Evolutionary conservation across 2,329 filamentous ascomycete species (phyloP).

Genomic region (Myriosclerotinia scirpicola): DNA sequence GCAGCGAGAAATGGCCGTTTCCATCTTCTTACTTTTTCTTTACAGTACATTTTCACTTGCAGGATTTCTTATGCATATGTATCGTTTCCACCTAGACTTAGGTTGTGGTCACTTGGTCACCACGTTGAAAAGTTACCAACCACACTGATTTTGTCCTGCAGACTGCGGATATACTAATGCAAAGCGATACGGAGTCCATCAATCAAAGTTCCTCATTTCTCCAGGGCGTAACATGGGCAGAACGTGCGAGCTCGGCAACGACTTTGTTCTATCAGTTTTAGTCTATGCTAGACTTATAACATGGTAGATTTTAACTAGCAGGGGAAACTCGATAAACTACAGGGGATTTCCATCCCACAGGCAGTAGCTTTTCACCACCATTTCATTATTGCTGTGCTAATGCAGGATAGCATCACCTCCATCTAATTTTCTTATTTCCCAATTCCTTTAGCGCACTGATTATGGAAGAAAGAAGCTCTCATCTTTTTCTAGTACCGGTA

Average conservation of each 20-base stretch:
- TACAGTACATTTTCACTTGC: slow-evolving; percentile 11
- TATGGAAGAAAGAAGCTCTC: slow-evolving; percentile 3
- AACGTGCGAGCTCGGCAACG: slow-evolving; percentile 18
- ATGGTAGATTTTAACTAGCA: not conserved
- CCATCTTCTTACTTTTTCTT: slow-evolving; percentile 15
- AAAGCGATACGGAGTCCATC: slow-evolving; percentile 23
- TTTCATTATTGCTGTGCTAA: slow-evolving; percentile 8
- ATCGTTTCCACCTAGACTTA: slow-evolving; percentile 9
- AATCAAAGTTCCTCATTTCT: slow-evolving; percentile 21
- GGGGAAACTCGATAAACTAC: slow-evolving; percentile 17
- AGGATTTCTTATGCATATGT: slow-evolving; percentile 22
- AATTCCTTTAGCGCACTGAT: slow-evolving; percentile 13
- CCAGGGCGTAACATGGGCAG: slow-evolving; percentile 21
- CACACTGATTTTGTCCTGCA: slow-evolving; percentile 25
- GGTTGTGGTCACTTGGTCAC: slow-evolving; percentile 23
- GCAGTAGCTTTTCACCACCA: slow-evolving; percentile 8
- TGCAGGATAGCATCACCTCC: slow-evolving; percentile 20
- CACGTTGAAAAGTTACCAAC: slow-evolving; percentile 25
- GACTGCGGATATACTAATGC: slow-evolving; percentile 25
- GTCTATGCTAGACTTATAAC: slow-evolving; percentile 1
- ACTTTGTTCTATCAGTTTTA: slow-evolving; percentile 15
- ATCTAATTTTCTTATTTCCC: slow-evolving; percentile 1
- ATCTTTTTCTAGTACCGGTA: not conserved
- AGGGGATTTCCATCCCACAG: slow-evolving; percentile 5
- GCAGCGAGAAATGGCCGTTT: slow-evolving; percentile 13